These are phyloP conservation scores for Podaxis pistillaris DNA, from an alignment of 768 basidiomycete genomes.

Conservation along the genomic window DNA sequence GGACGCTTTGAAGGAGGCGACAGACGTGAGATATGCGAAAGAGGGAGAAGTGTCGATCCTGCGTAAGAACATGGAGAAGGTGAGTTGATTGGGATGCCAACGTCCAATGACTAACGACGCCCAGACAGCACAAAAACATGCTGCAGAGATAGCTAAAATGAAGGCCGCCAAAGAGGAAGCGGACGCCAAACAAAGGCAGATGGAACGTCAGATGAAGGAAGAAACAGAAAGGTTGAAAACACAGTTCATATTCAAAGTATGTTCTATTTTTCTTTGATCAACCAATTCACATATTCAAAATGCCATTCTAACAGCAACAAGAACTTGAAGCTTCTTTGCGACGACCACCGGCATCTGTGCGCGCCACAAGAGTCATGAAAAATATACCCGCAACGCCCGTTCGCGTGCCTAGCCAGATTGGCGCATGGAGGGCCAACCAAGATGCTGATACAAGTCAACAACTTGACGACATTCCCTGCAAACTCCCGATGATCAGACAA, in stretches of 20 bases:
- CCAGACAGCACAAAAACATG: conserved; percentile 59
- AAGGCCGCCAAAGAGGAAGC: conserved; percentile 60
- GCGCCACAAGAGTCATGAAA: conserved; percentile 34
- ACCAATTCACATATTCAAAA: neutral
- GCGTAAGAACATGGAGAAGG: conserved; percentile 68
- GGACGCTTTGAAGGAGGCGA: conserved; percentile 42
- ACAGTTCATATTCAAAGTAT: conserved; percentile 67
- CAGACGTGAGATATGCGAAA: conserved; percentile 52
- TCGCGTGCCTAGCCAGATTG: conserved; percentile 37
- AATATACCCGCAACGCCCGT: conserved; percentile 41
- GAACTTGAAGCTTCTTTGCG: conserved; percentile 59
- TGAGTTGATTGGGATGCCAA: conserved; percentile 21
- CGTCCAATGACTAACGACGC: conserved; percentile 11
- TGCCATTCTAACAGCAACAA: conserved; percentile 49
- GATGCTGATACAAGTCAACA: neutral
- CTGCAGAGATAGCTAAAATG: conserved; percentile 52
- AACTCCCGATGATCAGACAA: neutral
- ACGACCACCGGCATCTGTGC: conserved; percentile 45
- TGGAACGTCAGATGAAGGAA: conserved; percentile 62
- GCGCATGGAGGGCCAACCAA: conserved; percentile 28
- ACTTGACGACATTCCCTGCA: conserved; percentile 36
- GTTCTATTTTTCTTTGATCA: conserved; percentile 14
- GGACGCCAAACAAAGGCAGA: conserved; percentile 50
- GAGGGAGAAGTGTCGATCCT: conserved; percentile 73
- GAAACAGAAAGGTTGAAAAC: conserved; percentile 72